Evolutionary conservation across 768 basidiomycete genomes (phyloP), one percentile per base, ranked within the genome.

Genomic region (Pleurotus giganteus): DNA sequence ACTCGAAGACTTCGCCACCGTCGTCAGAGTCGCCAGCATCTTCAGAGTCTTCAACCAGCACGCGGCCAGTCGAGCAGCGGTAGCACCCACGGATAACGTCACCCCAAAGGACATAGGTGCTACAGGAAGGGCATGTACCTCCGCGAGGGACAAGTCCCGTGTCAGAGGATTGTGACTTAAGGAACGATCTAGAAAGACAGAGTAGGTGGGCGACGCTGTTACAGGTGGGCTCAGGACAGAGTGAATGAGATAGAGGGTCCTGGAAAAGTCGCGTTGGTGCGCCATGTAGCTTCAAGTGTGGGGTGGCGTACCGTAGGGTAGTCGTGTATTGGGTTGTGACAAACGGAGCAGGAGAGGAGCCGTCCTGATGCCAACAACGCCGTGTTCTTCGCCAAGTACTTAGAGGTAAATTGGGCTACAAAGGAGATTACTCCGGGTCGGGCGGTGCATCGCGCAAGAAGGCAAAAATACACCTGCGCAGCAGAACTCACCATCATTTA

Each of bases 41-140:
- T 21, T 71, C 68, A 24, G 60, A 60, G 23, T 65, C 47, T n/a
- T 66, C 64, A 9, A 66, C 66, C 1, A 62, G 61, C 3, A 65
- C 61, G n/a, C 68, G 69, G 4, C 74, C 73, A 15, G 68, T 58
- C 21, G 65, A 67, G 24, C 85, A 75, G 15, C 85, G 74, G 63
- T 82, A 85, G 60, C 78, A 82, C 2, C 84, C 86, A 12, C 80
- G 76, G 26, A 88, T 68, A 19, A 89, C 65, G 60, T 89, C 86
- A 4, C 88, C 87, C 87, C 86, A 89, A 0, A 89, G 73, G 3
- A 73, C 74, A 60, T 86, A 88, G 0, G 69, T 64, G 3, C 63
- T 57, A 58, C 88, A 89, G 1, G 71, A 69, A 11, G 59, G 65
- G 61, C 88, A 89, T 21, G 66, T 60, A 4, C 87, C 88, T 5